Evolutionary conservation across 208 protist species (phyloP), one percentile per base, ranked within the genome.

Genomic region (Giardia duodenalis): DNA sequence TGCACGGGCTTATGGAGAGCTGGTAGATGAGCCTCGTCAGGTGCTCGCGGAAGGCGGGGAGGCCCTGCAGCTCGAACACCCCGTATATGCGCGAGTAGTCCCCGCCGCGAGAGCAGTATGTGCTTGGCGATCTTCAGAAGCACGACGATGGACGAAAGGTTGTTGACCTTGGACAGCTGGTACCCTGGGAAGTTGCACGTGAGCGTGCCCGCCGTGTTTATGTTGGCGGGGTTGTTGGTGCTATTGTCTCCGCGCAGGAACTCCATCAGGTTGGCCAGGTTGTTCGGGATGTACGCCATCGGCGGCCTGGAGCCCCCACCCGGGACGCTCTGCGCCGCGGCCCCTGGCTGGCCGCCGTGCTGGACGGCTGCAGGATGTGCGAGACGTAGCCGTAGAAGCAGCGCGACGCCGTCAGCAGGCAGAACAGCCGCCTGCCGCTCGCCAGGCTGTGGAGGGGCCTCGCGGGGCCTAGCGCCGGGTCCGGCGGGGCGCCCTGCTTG

Each of bases 121-220:
- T 89, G 86, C 4, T 46, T 10, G 3, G 86, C 4, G 44, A 89
- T 10, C 42, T 89, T 89, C 39, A 89, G 42, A 45, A 89, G 42
- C 39, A 89, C 44, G 42, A 10, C 44, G 22, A 89, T 89, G 4
- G 42, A 44, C 4, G 22, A 10, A 46, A 89, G 10, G 44, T 89
- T 89, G 44, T 89, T 89, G 4, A 45, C 86, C 4, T 44, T 10
- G 3, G 42, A 89, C 39, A 44, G 22, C 86, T 89, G 42, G 86
- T 89, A 89, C 4, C 86, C 86, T 46, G 86, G 86, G 86, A 89
- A 89, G 22, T 3, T 89, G 42, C 86, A 89, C 86, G 86, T 46
- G 4, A 89, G 4, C 22, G 86, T 89, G 4, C 39, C 4, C 4
- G 86, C 22, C 86, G 42, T 89, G 42, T 89, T 89, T n/a, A 46